phyloP scores from a whole-genome alignment of 768 basidiomycete genomes.

The Tylopilus subfusipes region DNA sequence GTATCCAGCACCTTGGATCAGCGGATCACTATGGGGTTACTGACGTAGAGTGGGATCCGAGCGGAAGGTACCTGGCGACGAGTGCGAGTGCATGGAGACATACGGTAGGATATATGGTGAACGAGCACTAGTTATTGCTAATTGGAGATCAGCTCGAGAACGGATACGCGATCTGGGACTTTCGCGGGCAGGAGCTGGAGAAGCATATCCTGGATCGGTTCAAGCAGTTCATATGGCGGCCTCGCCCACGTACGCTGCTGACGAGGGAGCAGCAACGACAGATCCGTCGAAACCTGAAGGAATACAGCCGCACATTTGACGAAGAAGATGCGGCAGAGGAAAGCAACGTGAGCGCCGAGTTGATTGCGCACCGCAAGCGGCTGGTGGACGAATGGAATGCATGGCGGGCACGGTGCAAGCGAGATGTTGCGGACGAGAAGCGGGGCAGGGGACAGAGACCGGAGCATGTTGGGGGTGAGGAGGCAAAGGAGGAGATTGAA shows the following conservation, averaged over 20 bases:
- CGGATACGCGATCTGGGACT: constrained; percentile 96
- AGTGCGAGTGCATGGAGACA: constrained; percentile 95
- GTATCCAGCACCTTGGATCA: constrained; percentile 80
- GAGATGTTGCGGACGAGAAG: constrained; percentile 58
- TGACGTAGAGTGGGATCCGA: constrained; percentile 98
- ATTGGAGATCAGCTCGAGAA: constrained; percentile 73
- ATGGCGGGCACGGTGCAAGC: constrained; percentile 76
- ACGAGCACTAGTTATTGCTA: constrained; percentile 7
- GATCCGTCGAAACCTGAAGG: constrained; percentile 84
- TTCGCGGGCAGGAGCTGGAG: constrained; percentile 93
- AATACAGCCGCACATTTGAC: constrained; percentile 89
- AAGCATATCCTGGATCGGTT: constrained; percentile 89
- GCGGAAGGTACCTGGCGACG: constrained; percentile 88
- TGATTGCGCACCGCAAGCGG: constrained; percentile 84
- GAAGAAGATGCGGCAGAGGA: constrained; percentile 97
- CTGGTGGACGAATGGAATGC: constrained; percentile 99
- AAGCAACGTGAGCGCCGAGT: constrained; percentile 90
- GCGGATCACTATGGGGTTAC: constrained; percentile 97
- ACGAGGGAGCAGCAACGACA: constrained; percentile 83
- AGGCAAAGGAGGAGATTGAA: constrained; percentile 84
- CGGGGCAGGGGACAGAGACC: constrained; percentile 36
- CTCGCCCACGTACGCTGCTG: constrained; percentile 85
- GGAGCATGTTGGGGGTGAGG: constrained; percentile 40
- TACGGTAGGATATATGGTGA: constrained; percentile 53
- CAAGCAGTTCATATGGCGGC: constrained; percentile 99